Evolutionary conservation across 257 asterid genomes (phyloP).

Genomic region (Capsicum chinense): DNA sequence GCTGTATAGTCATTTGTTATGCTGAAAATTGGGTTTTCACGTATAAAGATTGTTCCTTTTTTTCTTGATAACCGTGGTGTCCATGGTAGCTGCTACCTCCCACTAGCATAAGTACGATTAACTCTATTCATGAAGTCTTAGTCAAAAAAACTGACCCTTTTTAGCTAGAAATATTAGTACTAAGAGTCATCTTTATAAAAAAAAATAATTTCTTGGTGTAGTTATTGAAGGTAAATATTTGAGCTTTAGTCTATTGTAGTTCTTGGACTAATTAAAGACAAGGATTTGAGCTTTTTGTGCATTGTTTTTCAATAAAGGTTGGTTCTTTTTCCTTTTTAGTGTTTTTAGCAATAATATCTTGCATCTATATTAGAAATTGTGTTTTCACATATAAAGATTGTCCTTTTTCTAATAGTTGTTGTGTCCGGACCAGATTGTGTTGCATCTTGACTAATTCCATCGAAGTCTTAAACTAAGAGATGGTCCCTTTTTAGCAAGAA

Average conservation of each 20-base stretch:
- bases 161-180: background rate
- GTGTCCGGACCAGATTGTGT: too few species aligned
- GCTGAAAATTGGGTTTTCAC: constrained; percentile 1
- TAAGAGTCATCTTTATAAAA: too few species aligned
- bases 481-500: background rate
- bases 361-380: background rate
- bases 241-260: constrained; percentile 56
- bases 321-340: background rate
- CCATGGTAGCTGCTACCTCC: too few species aligned
- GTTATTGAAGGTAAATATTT: background rate
- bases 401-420: background rate
- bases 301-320: background rate
- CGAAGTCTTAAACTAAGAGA: background rate
- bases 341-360: background rate
- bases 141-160: background rate
- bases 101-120: background rate
- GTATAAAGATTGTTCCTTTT: background rate
- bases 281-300: background rate
- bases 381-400: background rate
- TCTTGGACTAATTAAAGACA: constrained; percentile 87
- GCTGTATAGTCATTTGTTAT: background rate
- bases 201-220: background rate
- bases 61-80: background rate
- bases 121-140: background rate
- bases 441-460: too few species aligned